Evolutionary conservation across 345 rosid genomes (phyloP), one percentile per base, ranked within the genome.

Genomic region (Eutrema yunnanense): DNA sequence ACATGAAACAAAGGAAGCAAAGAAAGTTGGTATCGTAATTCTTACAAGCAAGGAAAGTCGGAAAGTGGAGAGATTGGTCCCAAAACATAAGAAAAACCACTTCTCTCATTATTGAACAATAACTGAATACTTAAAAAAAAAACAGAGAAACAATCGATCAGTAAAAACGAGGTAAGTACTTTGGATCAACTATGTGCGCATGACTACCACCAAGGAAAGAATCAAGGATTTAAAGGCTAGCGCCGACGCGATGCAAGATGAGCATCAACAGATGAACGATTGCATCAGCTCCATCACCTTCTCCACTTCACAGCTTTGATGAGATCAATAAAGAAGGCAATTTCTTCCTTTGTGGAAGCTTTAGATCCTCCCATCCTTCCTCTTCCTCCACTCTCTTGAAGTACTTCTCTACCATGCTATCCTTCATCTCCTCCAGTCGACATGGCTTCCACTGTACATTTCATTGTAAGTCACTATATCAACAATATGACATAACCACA

Each of bases 401-500:
- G 73, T 84, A 89, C 12, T 56, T 27, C 46, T 92, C 89, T 10
- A 92, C 86, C 86, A 73, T 81, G 49, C 29, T 16, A 16, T 85
- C 83, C 58, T 75, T 72, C 29, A 88, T 38, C 36, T 81, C 87
- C 71, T 88, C 87, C 73, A 86, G 42, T 61, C 75, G 78, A 6
- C 83, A 70, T 57, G 98, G 96, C 78, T 89, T 84, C 98, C 98
- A 92, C 96, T 73, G 34, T 27, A 43, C 22, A n/a, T 64, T 3
- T 37, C 30, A 55, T 19, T 33, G 44, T 26, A 27, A 2, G 0
- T 0, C 68, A 32, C 26, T 33, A 30, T 14, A 37, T 27, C 7
- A 41, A 41, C 33, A 51, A 9, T 33, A 54, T 42, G 38, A 53
- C 38, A 34, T 52, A 33, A 34, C 16, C 12, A 51, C 4, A 52